Evolutionary conservation across 2,329 filamentous ascomycete species (phyloP).

Genomic region (Aspergillus quadricinctus): DNA sequence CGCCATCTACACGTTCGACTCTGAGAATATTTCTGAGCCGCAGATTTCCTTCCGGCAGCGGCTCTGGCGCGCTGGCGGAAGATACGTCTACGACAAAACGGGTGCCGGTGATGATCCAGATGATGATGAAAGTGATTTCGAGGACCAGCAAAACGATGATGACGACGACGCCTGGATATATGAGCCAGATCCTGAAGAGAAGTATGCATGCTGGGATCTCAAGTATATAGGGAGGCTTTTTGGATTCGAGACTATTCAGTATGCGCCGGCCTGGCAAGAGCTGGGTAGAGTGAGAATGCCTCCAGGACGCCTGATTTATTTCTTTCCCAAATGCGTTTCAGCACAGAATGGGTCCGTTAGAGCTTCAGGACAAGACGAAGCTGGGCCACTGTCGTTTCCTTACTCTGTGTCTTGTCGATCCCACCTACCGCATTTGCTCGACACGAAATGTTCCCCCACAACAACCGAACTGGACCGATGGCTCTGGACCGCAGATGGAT

Average conservation of each 20-base stretch:
- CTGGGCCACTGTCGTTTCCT: constrained; percentile 7
- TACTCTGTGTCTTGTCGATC: constrained; percentile 11
- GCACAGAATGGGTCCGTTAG: constrained; percentile 5
- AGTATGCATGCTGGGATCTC: constrained; percentile 3
- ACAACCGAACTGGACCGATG: constrained; percentile 2
- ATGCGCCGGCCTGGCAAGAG: constrained; percentile 3
- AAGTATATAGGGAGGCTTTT: constrained; percentile 7
- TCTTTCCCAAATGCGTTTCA: constrained; percentile 8
- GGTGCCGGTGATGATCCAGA: no score
- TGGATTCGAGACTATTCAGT: neutral
- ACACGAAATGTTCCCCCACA: constrained; percentile 12
- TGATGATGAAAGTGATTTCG: no score
- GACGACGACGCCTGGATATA: neutral
- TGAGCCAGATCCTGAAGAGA: no score
- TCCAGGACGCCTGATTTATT: constrained; percentile 9
- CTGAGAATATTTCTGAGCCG: constrained; percentile 4
- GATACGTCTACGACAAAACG: neutral
- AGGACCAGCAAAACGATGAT: neutral
- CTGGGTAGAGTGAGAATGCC: constrained; percentile 8
- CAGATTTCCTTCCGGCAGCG: constrained; percentile 8
- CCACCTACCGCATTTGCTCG: constrained; percentile 10
- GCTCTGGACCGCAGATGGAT: no score
- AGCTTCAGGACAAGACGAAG: constrained; percentile 5
- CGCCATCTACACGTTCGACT: constrained; percentile 3
- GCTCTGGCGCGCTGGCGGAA: neutral